Evolutionary conservation across 495 filamentous ascomycete genomes (phyloP).

Genomic region (Xylaria longipes): DNA sequence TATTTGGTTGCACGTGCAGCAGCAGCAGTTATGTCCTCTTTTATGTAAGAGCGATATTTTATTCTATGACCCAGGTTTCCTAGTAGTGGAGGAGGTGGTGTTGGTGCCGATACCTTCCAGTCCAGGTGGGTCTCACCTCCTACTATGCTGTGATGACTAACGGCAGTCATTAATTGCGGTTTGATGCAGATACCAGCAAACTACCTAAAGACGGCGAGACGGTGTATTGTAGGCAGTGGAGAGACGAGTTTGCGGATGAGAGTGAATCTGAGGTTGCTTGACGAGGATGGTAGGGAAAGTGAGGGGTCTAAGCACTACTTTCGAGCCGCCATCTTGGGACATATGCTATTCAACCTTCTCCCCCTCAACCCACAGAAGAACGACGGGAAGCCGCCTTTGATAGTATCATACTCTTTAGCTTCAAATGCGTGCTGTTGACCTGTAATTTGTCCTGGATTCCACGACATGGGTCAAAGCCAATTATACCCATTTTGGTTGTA

Average conservation of each 20-base stretch:
- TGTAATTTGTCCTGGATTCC: not conserved
- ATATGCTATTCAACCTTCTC: not conserved
- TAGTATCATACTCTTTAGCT: not conserved
- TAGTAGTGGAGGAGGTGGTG: not conserved
- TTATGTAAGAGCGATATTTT: conserved; percentile 3
- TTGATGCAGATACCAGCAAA: not conserved
- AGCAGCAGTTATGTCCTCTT: not conserved
- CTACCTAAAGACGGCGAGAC: not conserved
- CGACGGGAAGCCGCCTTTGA: not conserved
- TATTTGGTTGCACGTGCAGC: not conserved
- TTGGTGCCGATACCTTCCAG: not conserved
- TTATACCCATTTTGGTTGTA: conserved; percentile 1
- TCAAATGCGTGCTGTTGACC: not conserved
- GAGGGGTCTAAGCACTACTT: not conserved
- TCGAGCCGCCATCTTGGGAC: not conserved
- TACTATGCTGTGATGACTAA: not conserved
- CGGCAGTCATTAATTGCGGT: not conserved
- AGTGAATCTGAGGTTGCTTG: not conserved
- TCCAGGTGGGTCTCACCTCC: not conserved
- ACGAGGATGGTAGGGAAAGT: not conserved
- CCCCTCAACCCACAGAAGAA: not conserved
- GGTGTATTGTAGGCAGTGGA: not conserved
- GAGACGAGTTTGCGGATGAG: not conserved
- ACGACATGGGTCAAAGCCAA: not conserved
- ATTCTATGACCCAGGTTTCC: not conserved